These are phyloP conservation scores for Ustilago xerochloae DNA, from an alignment of 1,284 basidiomycete species.

Conservation along the genomic window DNA sequence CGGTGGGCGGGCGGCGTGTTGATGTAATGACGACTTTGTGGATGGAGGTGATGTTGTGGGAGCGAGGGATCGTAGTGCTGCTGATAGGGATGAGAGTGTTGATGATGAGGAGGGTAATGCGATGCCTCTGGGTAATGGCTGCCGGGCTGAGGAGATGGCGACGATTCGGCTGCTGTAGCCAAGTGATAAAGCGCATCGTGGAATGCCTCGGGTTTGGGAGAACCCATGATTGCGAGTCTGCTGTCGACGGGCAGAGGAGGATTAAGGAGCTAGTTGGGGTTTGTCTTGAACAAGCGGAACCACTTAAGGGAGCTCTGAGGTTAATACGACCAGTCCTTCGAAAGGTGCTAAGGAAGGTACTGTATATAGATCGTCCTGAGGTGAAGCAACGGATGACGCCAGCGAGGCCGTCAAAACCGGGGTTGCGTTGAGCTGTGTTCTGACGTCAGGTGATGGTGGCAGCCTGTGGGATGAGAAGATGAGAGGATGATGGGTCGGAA, in stretches of 20 bases:
- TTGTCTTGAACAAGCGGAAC: no score
- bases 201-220: slow-evolving; percentile 39
- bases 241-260: background rate
- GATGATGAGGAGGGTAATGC: slow-evolving; percentile 9
- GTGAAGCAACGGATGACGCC: no score
- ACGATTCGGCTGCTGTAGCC: slow-evolving; percentile 41
- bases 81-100: background rate
- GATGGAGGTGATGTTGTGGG: slow-evolving; percentile 15
- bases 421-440: no score
- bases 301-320: no score
- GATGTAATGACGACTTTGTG: slow-evolving; percentile 16
- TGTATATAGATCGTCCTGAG: background rate
- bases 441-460: no score
- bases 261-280: background rate
- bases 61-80: slow-evolving; percentile 6
- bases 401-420: no score
- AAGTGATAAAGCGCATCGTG: slow-evolving; percentile 48
- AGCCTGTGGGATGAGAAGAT: background rate
- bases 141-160: slow-evolving; percentile 30
- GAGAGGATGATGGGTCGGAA: background rate
- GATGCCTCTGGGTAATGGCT: slow-evolving; percentile 15
- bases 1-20: slow-evolving; percentile 11
- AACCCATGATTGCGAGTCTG: slow-evolving; percentile 12
- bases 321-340: no score
- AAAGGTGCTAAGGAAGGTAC: no score